Percentiles rank a stretch among this genome's conserved stretches.
These are phyloP conservation scores for Vachellia pachyceras DNA, from an alignment of 306 rosid genomes.

Conservation along the genomic window DNA sequence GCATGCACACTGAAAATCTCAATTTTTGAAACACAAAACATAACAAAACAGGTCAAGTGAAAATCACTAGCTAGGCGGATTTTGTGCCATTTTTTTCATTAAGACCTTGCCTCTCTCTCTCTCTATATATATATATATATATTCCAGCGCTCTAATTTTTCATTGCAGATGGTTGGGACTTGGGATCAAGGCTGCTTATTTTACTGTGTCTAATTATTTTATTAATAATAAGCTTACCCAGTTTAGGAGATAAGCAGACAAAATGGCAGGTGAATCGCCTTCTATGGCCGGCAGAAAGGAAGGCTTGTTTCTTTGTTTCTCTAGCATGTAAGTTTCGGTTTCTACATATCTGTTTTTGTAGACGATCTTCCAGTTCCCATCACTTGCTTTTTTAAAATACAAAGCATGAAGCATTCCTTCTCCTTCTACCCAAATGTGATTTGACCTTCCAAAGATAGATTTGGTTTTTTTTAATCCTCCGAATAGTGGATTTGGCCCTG, in stretches of 20 bases:
- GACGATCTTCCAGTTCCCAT: constrained; percentile 35
- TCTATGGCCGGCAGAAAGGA: constrained; percentile 58
- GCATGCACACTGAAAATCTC: background rate
- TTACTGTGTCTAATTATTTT: background rate
- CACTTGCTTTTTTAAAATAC: constrained; percentile 45
- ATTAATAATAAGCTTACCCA: constrained; percentile 5
- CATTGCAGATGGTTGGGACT: background rate
- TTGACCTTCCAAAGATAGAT: constrained; percentile 58
- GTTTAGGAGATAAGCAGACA: constrained; percentile 57
- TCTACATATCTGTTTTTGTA: constrained; percentile 64
- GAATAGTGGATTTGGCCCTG: constrained; percentile 66
- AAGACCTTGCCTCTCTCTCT: background rate
- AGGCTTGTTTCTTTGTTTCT: constrained; percentile 53
- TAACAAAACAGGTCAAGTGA: background rate
- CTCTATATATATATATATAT: background rate
- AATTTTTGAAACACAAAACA: background rate
- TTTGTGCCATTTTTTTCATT: background rate
- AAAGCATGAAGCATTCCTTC: constrained; percentile 77
- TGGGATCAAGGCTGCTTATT: background rate
- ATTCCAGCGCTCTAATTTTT: background rate
- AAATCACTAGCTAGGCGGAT: background rate
- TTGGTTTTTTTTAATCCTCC: constrained; percentile 59
- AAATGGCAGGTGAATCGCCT: constrained; percentile 56
- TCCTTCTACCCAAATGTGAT: constrained; percentile 70
- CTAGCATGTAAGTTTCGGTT: constrained; percentile 51